Evolutionary conservation across 1,284 basidiomycete species (phyloP), one percentile per base, ranked within the genome.

Genomic region (Rhodotorula glutinis): DNA sequence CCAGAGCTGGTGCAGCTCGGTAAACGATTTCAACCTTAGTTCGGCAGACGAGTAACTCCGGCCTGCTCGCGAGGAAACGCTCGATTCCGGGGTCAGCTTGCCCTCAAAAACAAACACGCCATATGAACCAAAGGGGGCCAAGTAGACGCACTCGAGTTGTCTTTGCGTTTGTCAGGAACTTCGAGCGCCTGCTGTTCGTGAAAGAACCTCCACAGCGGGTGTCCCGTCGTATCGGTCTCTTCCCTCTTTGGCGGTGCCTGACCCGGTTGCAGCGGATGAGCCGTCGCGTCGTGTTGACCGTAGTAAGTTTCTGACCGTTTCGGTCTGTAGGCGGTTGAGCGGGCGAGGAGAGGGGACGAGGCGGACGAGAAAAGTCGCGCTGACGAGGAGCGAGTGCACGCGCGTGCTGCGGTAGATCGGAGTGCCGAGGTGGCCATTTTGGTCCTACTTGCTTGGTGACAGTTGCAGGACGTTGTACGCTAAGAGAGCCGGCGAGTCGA

Each of bases 1-100:
- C 93, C 94, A 97, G 57, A 97, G 82, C 25, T 87, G 89, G 79
- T 97, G 93, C 71, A 97, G 81, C 77, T 97, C 93, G 71, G 86
- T 85, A 81, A 97, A 97, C 69, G 87, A 90, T 80, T 96, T 96
- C 60, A 87, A 81, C 57, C 93, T 85, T 58, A 97, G 82, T 76
- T 97, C 93, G 21, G 85, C 82, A 4, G 91, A 88, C 54, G 82
- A 84, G 93, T 93, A 97, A 41, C 89, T 82, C 64, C 93, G 85
- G 63, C 91, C 92, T 94, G 72, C 9, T n/a, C 5, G 33, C 9
- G 52, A 7, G 17, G 38, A 17, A 30, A n/a, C 11, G 46, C 17
- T 14, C 16, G 47, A 1, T 2, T 47, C 1, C 21, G 8, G 21
- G 47, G 23, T n/a, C n/a, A n/a, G n/a, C n/a, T n/a, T n/a, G n/a